phyloP scores from a whole-genome alignment of 495 filamentous ascomycete genomes.

The Annulohypoxylon stygium region DNA sequence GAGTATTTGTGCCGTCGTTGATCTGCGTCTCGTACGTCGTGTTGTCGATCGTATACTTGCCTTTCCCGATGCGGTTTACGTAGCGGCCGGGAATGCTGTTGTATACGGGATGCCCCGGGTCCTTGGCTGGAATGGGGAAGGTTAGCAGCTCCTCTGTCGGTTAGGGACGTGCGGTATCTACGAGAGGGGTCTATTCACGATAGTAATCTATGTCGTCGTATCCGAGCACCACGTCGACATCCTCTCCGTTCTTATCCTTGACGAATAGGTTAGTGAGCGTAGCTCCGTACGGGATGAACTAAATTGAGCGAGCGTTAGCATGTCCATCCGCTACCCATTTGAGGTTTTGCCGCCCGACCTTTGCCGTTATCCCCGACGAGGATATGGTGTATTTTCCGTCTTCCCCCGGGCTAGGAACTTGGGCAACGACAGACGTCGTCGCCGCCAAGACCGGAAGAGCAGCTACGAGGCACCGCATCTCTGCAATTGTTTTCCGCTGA shows the following conservation, averaged over 20 bases:
- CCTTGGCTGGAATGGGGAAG: constrained; percentile 51
- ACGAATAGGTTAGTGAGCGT: constrained; percentile 70
- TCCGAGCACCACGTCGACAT: constrained; percentile 67
- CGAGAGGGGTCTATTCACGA: constrained; percentile 49
- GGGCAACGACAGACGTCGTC: constrained; percentile 41
- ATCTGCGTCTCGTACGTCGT: constrained; percentile 62
- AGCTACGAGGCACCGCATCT: constrained; percentile 46
- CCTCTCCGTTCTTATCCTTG: constrained; percentile 67
- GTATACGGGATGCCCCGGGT: constrained; percentile 64
- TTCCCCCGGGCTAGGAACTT: constrained; percentile 42
- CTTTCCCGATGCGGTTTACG: constrained; percentile 69
- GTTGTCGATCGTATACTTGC: constrained; percentile 64
- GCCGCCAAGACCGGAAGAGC: constrained; percentile 43
- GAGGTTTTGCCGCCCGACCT: constrained; percentile 51
- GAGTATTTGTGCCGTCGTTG: constrained; percentile 70
- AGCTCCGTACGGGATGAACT: constrained; percentile 70
- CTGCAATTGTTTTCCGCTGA: constrained; percentile 37
- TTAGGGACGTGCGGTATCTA: constrained; percentile 18
- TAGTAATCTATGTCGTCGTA: constrained; percentile 66
- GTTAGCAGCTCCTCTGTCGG: constrained; percentile 36
- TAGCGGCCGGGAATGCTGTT: constrained; percentile 68
- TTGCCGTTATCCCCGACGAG: constrained; percentile 65
- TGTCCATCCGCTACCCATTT: background rate
- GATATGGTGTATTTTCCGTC: constrained; percentile 61
- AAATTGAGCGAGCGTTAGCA: constrained; percentile 26